Base-by-base conservation (phyloP, 371 early-diverging fungal genomes). In the Mortierella sp. region DNA sequence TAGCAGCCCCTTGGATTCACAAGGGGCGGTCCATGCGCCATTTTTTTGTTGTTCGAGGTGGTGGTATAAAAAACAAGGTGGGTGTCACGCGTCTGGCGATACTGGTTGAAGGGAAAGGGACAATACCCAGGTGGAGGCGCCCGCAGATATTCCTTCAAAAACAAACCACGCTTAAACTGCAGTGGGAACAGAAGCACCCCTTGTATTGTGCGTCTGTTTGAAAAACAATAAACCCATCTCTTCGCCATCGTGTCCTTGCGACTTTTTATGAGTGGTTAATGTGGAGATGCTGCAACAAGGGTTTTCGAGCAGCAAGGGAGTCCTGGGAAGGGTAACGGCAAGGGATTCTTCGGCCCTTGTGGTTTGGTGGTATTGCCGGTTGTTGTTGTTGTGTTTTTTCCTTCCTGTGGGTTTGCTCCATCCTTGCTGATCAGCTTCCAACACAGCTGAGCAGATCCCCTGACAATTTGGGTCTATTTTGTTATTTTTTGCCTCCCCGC, bases 1-100 rank as follows among this genome's bases (percentile, higher is more conserved):
- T 37, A 21, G 73, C 40, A 53, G 57, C 57, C 73, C 57, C 57
- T 73, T 73, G 73, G 73, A 73, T 46, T 74, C 64, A 61, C 13
- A 67, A 61, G 34, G 69, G 43, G 67, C 50, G 72, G 77, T 43
- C 64, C 72, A 61, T 77, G 72, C 64, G 72, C 31, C 50, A 8
- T 57, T 72, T 28, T 59, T 48, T 76, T 14, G 34, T 51, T 70
- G 3, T 70, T 48, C 14, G 37, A 44, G 28, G 37, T 10, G 37
- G 73, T 57, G 26, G 55, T 57, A n/a, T n/a, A 28, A n/a, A 53
- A 14, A n/a, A 28, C 44, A 64, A 24, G 37, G 26, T 40, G 16
- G 44, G 24, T 73, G 73, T 73, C 73, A 73, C 73, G 73, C 44
- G 43, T 72, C 50, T 13, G 72, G 34, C 51, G 37, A 72, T 9